A percentile compares a stretch with the other conserved stretches of the same genome.
Evolutionary conservation across 2,329 filamentous ascomycete genomes (phyloP).

Genomic region (Alternaria gaisen): DNA sequence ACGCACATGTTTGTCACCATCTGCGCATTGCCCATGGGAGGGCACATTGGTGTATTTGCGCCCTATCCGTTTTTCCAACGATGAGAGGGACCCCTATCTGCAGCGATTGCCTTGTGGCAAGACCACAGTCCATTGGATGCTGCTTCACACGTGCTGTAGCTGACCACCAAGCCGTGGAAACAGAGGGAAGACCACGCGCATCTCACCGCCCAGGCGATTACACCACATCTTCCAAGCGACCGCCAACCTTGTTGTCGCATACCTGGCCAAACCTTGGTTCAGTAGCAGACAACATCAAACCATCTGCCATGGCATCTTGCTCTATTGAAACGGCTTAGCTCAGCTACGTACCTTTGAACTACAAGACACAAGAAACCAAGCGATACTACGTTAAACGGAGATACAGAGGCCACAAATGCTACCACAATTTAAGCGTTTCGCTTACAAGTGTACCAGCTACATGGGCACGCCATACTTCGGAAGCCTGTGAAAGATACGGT

Average conservation of each 20-base stretch:
- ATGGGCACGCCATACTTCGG: slow-evolving; percentile 6
- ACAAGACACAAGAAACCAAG: slow-evolving; percentile 8
- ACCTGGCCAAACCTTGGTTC: not conserved
- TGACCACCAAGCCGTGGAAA: slow-evolving; percentile 8
- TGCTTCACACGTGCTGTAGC: slow-evolving; percentile 18
- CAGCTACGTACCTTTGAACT: slow-evolving; percentile 7
- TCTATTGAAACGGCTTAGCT: not conserved
- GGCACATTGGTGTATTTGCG: not conserved
- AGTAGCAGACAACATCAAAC: not conserved
- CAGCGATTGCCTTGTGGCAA: not conserved
- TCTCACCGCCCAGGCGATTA: slow-evolving; percentile 23
- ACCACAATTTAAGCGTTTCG: slow-evolving; percentile 12
- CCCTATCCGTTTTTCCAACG: not conserved
- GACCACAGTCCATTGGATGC: slow-evolving; percentile 2
- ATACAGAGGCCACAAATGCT: slow-evolving; percentile 3
- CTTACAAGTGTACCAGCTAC: slow-evolving; percentile 10
- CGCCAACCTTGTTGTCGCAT: not conserved
- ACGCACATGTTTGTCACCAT: not conserved
- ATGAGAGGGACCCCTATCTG: not conserved
- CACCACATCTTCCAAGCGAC: slow-evolving; percentile 10
- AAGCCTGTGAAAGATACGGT: not conserved
- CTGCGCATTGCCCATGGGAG: not conserved
- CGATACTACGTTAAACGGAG: slow-evolving; percentile 8
- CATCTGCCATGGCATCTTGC: not conserved
- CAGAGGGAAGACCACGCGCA: slow-evolving; percentile 4